Percentiles rank a stretch among this genome's conserved stretches.
Evolutionary conservation across 345 rosid genomes (phyloP).

Genomic region (Eucalyptus microcorys): DNA sequence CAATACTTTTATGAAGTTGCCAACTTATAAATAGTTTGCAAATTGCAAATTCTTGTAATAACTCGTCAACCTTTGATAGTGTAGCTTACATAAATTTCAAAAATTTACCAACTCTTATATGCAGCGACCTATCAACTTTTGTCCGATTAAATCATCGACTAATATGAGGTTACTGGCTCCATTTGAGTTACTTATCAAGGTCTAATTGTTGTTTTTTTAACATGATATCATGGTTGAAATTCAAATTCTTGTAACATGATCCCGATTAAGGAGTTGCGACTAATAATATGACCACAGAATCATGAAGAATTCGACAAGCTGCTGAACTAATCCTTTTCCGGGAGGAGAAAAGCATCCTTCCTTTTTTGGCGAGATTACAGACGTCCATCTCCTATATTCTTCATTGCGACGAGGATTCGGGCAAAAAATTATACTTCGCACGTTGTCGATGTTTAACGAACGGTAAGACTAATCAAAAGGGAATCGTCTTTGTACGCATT

Average conservation of each 20-base stretch:
- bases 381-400: not conserved
- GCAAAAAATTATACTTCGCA: not conserved
- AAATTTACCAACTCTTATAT: not conserved
- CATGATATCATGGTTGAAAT: not conserved
- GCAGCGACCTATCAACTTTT: not conserved
- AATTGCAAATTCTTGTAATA: not conserved
- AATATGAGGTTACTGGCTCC: not conserved
- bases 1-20: too few relatives aligned
- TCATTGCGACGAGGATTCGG: not conserved
- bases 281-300: not conserved
- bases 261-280: not conserved
- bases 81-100: not conserved
- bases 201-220: too few relatives aligned
- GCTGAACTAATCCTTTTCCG: not conserved
- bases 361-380: not conserved
- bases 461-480: not conserved
- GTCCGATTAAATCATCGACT: not conserved
- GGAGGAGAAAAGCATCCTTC: not conserved
- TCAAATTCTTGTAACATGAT: not conserved
- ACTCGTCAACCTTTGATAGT: not conserved
- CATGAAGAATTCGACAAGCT: not conserved
- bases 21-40: not conserved
- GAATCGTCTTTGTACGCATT: not conserved
- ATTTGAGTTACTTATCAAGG: not conserved
- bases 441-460: not conserved